Evolutionary conservation across 768 basidiomycete genomes (phyloP), one percentile per base, ranked within the genome.

Genomic region (Tubosaeta brunneosetosa): DNA sequence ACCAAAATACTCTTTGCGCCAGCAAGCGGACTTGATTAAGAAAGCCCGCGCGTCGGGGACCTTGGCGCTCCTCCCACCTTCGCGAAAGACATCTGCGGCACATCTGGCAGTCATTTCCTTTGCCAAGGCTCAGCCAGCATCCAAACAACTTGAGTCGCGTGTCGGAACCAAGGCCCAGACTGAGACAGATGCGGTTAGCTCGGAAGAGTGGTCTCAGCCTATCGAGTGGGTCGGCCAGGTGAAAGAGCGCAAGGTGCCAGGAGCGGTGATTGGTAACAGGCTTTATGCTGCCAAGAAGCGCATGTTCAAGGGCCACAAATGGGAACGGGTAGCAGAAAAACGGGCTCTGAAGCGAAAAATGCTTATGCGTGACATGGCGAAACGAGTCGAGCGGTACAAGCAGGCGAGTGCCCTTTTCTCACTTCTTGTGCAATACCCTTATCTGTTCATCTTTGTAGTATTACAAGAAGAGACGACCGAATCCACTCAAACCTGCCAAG

Each of bases 231-330:
- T 75, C 45, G 73, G 71, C 42, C 69, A 68, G 31, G 56, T 63
- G 19, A 65, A 70, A 60, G 66, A 70, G 50, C 77, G 74, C 65
- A 65, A 63, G 37, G 71, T 73, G 29, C 64, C 72, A 51, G 80
- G 85, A 51, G 71, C 78, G 47, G 74, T 84, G 53, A 61, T 76
- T 61, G 85, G 86, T 33, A 77, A 78, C 56, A 77, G 80, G 50
- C 69, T 91, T 59, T 93, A 92, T 58, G 81, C 84, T 10, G 83
- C 77, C 52, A 87, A 80, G 79, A 86, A 83, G 76, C 75, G 79
- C 56, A 92, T 92, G 90, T 92, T 93, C 82, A 93, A 92, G 76
- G 90, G 90, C n/a, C 90, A 92, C 76, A 86, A 80, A 61, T 91
- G 86, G 85, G 86, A 92, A 71, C 79, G 87, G 33, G 64, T 72